Evolutionary conservation across 192 early-diverging fungal species (phyloP).

Genomic region (Entomortierella beljakovae): DNA sequence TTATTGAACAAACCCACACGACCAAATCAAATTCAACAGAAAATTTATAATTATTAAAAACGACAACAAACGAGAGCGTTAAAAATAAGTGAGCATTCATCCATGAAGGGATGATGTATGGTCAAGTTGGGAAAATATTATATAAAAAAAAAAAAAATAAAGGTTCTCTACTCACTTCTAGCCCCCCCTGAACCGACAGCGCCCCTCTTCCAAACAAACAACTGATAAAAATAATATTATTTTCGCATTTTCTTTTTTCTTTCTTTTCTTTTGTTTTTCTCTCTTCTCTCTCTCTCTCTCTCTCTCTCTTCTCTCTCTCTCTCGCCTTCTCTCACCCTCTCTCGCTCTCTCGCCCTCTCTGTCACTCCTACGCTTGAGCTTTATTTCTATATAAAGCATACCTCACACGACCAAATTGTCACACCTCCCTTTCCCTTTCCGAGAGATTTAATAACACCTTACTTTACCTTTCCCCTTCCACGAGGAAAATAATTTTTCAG

Average conservation of each 20-base stretch:
- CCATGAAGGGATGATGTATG: too few species aligned
- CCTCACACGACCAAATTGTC: neutral
- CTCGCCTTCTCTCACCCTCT: neutral
- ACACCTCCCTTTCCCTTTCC: neutral
- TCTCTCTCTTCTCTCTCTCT: neutral
- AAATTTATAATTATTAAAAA: too few species aligned
- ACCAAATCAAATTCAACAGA: too few species aligned
- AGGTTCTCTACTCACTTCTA: neutral
- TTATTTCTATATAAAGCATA: neutral
- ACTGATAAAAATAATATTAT: neutral
- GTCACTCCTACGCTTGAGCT: neutral
- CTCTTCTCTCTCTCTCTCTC: conserved; percentile 1
- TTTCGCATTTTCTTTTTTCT: conserved; percentile 8
- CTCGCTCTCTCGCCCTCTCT: neutral
- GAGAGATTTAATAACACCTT: too few species aligned
- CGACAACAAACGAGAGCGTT: too few species aligned
- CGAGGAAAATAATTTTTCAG: neutral
- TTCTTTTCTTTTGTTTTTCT: conserved; percentile 4
- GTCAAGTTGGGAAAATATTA: too few species aligned
- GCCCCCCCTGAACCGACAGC: neutral
- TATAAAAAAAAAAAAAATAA: too few species aligned
- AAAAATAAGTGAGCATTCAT: too few species aligned
- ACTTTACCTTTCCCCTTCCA: neutral
- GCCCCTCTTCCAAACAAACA: neutral
- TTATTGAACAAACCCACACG: too few species aligned